Base-by-base conservation (phyloP, 108 stramenopile genomes). In the Pseudonitzschia delicatissima region DNA sequence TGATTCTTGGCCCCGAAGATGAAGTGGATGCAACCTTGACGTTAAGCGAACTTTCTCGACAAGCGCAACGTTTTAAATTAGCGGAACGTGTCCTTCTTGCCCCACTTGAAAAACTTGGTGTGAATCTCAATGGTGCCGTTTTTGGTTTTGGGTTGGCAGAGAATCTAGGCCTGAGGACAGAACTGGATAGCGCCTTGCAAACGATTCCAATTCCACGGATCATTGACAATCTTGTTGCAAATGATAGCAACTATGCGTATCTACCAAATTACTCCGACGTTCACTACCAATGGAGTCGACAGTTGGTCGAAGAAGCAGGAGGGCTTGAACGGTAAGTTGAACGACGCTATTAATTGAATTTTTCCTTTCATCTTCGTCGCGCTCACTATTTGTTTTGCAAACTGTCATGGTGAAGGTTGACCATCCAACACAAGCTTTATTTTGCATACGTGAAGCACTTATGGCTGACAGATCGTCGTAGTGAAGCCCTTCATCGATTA, bases 1-100 rank as follows among this genome's bases (percentile, higher is more conserved):
- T 98, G 34, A 80, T 98, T 13, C 50, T 96, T n/a, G 74, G 80
- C 9, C 95, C 94, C 1, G 74, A 76, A 31, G 96, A 98, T 36
- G 97, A 98, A 64, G 82, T 97, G 2, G 90, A 98, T 28, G 84
- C 96, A 21, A 98, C 89, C 59, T 74, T 99, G 32, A 88, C 90
- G 27, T 85, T 97, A 58, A 94, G 96, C 33, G 78, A 90, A 20
- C 74, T 99, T 6, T 98, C 96, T 27, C 76, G 96, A 33, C 85
- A 95, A 66, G 93, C 91, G 34, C 87, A 88, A 42, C 86, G 90
- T 25, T 87, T 76, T 66, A 78, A 78, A 26, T 71, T 97, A 18
- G 91, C 90, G 26, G 90, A 95, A 62, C 72, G 91, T 42, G 87
- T 93, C 23, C 77, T 98, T 25, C 73, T 93, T 26, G 84, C 87